phyloP scores from a whole-genome alignment of 225 moss, liverwort and hornwort species.

The Asterella californica region DNA sequence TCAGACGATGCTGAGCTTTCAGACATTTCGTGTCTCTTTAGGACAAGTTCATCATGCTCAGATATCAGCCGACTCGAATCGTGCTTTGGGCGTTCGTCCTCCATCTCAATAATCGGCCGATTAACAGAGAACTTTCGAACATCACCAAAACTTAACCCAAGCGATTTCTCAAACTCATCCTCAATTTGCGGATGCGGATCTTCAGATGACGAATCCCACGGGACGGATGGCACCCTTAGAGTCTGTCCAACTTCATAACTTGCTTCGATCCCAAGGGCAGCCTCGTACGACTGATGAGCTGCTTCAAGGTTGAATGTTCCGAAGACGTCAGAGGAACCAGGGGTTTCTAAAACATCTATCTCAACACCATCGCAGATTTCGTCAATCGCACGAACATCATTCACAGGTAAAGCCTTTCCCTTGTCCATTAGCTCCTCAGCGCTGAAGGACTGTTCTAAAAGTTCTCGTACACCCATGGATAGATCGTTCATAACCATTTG shows the following conservation, averaged over 20 bases:
- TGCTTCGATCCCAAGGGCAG: conserved; percentile 9
- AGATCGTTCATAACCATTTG: conserved; percentile 47
- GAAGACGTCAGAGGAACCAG: conserved; percentile 1
- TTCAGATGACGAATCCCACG: conserved; percentile 30
- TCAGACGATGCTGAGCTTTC: neutral
- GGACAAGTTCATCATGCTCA: neutral
- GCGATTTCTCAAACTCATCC: conserved; percentile 12
- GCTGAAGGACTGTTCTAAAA: conserved; percentile 40
- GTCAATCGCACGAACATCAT: conserved; percentile 7
- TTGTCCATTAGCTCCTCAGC: conserved; percentile 29
- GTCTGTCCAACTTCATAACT: neutral
- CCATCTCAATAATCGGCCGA: conserved; percentile 4
- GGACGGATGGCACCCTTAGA: conserved; percentile 3
- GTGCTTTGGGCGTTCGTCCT: neutral
- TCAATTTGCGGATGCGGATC: conserved; percentile 7
- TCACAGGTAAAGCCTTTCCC: conserved; percentile 6
- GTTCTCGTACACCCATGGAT: conserved; percentile 35
- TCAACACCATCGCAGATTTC: conserved; percentile 14
- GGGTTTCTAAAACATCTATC: conserved; percentile 4
- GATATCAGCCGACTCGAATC: neutral
- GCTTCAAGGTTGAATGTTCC: neutral
- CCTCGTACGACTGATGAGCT: conserved; percentile 4
- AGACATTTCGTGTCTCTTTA: neutral
- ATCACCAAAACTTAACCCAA: conserved; percentile 13
- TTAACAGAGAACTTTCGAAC: conserved; percentile 1